Percentiles rank a stretch among this genome's conserved stretches.
Conservation (phyloP, 2,329 filamentous ascomycete genomes). For the Monosporascus sp. region DNA sequence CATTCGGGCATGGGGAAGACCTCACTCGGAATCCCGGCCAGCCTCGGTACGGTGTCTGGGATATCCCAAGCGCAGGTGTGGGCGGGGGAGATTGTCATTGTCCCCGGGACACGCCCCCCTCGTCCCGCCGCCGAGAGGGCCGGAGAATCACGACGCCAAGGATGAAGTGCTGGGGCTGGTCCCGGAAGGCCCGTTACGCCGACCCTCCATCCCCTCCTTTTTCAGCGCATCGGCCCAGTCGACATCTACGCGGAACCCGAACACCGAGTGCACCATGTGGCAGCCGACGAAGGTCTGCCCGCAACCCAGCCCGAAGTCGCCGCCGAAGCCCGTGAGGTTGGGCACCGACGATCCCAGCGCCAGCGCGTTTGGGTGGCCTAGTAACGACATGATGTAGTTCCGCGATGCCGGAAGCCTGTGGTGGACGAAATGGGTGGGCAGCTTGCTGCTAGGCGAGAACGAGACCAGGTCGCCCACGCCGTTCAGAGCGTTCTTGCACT, state of each 20-base stretch:
- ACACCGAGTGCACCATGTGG: neutral
- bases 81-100: neutral
- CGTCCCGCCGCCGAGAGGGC: neutral
- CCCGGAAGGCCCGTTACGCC: neutral
- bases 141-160: slow-evolving; percentile 24
- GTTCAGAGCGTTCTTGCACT: neutral
- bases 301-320: neutral
- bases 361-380: neutral
- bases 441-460: neutral
- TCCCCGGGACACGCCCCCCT: neutral
- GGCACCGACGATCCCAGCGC: neutral
- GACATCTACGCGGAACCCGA: neutral
- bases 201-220: neutral
- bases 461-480: neutral
- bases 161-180: slow-evolving; percentile 1
- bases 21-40: neutral
- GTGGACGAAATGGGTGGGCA: neutral
- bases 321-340: neutral
- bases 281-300: neutral
- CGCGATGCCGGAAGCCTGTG: neutral
- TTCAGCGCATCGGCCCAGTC: neutral
- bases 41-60: slow-evolving; percentile 8
- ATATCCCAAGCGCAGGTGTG: neutral
- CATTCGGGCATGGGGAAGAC: slow-evolving; percentile 1
- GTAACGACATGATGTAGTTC: neutral